Percentiles rank a stretch among this genome's conserved stretches.
Evolutionary conservation across 768 basidiomycete genomes (phyloP).

Genomic region (Kwoniella sp.): DNA sequence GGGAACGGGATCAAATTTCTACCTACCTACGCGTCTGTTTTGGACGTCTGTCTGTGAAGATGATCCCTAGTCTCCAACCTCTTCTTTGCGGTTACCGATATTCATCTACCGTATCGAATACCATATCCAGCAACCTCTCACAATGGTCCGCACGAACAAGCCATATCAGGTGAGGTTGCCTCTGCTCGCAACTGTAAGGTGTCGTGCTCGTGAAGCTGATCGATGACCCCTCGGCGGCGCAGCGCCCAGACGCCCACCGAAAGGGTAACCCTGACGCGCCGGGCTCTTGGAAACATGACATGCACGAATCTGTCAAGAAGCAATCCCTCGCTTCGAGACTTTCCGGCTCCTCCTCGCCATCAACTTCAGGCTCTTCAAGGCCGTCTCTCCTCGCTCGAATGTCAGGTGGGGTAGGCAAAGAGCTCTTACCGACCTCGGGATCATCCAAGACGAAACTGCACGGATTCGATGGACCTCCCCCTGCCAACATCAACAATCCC

Average conservation of each 20-base stretch:
- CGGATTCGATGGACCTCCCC: conserved; percentile 26
- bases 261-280: conserved; percentile 40
- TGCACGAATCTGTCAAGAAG: conserved; percentile 28
- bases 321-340: conserved; percentile 24
- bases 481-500: conserved; percentile 29
- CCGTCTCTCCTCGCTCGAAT: conserved; percentile 34
- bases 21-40: neutral
- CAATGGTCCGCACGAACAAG: conserved; percentile 18
- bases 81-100: neutral
- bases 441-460: conserved; percentile 20
- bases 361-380: conserved; percentile 7
- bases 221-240: neutral
- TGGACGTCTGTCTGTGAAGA: too few species aligned
- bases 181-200: neutral
- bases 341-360: conserved; percentile 15
- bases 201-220: neutral
- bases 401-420: conserved; percentile 39
- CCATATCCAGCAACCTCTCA: neutral
- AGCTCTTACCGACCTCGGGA: conserved; percentile 28
- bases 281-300: conserved; percentile 50
- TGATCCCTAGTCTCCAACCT: too few species aligned
- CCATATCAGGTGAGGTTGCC: conserved; percentile 17
- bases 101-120: too few species aligned
- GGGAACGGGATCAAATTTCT: conserved; percentile 18
- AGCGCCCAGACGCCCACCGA: conserved; percentile 26